Evolutionary conservation across 164 flowering plant genomes (phyloP).

Genomic region (Pachysandra terminalis): DNA sequence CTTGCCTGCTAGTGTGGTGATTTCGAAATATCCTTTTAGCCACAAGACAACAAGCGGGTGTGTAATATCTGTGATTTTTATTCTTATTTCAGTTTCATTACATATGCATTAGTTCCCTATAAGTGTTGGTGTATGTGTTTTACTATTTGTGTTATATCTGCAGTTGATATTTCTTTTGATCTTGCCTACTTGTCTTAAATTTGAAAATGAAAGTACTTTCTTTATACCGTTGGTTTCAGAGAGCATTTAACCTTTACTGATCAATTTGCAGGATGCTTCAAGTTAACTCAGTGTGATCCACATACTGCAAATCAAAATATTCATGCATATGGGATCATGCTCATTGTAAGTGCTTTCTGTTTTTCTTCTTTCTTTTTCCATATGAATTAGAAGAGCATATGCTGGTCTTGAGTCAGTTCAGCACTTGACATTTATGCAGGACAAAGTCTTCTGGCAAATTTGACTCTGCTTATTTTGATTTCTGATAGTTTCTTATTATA

Average conservation of each 20-base stretch:
- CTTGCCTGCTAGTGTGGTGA: too few species aligned
- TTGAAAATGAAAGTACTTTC: neutral
- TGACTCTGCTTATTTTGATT: neutral
- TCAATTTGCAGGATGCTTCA: constrained; percentile 64
- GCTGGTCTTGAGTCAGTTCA: neutral
- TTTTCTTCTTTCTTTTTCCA: neutral
- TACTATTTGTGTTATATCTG: neutral
- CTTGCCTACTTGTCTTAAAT: neutral
- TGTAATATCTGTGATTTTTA: neutral
- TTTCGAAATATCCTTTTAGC: neutral
- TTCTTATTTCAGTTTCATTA: neutral
- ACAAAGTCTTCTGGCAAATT: neutral
- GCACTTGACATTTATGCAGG: neutral
- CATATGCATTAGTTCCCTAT: neutral
- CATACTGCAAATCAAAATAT: constrained; percentile 69
- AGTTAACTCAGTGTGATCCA: constrained; percentile 57
- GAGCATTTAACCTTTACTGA: constrained; percentile 8
- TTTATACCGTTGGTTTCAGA: neutral
- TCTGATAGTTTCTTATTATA: neutral
- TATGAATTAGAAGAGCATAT: neutral
- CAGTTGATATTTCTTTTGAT: neutral
- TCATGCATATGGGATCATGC: constrained; percentile 74
- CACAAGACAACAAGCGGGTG: neutral
- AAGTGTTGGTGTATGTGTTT: neutral
- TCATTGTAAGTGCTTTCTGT: constrained; percentile 58